Evolutionary conservation across 2,329 filamentous ascomycete genomes (phyloP).

Genomic region (Penicillium sp.): DNA sequence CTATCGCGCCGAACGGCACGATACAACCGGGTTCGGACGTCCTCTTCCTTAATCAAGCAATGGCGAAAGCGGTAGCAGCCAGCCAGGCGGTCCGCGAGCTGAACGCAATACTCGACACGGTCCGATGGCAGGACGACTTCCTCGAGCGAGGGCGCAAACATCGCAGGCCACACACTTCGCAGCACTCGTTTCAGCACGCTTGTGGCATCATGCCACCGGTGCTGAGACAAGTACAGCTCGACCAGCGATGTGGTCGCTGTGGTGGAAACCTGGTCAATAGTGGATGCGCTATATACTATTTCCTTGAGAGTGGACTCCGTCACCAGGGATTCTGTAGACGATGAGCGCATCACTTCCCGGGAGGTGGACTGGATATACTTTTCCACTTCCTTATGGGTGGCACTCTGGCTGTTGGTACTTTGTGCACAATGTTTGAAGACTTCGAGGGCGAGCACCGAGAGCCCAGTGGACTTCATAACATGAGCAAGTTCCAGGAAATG

Average conservation of each 20-base stretch:
- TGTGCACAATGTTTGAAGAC: conserved; percentile 51
- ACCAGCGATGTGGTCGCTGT: conserved; percentile 46
- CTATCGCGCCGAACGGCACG: conserved; percentile 33
- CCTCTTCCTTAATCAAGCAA: conserved; percentile 40
- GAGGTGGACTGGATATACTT: conserved; percentile 49
- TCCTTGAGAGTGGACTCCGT: conserved; percentile 49
- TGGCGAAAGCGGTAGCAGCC: conserved; percentile 49
- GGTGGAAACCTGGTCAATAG: conserved; percentile 47
- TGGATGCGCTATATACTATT: conserved; percentile 49
- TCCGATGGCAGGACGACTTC: conserved; percentile 50
- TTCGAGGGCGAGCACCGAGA: conserved; percentile 48
- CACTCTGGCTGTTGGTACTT: conserved; percentile 41
- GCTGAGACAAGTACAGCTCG: conserved; percentile 49
- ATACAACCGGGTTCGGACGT: conserved; percentile 41
- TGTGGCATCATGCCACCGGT: conserved; percentile 53
- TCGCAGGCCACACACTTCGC: conserved; percentile 50
- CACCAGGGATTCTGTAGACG: conserved; percentile 33
- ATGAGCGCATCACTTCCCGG: conserved; percentile 48
- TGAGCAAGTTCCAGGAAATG: conserved; percentile 48
- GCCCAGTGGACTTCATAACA: conserved; percentile 51
- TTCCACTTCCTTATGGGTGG: conserved; percentile 47
- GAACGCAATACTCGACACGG: conserved; percentile 50
- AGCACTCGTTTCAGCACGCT: conserved; percentile 51
- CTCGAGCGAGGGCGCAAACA: conserved; percentile 51
- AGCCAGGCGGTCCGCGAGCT: conserved; percentile 53